These are phyloP conservation scores for Domatiomyces globalis DNA, from an alignment of 2,329 filamentous ascomycete species.

Conservation along the genomic window DNA sequence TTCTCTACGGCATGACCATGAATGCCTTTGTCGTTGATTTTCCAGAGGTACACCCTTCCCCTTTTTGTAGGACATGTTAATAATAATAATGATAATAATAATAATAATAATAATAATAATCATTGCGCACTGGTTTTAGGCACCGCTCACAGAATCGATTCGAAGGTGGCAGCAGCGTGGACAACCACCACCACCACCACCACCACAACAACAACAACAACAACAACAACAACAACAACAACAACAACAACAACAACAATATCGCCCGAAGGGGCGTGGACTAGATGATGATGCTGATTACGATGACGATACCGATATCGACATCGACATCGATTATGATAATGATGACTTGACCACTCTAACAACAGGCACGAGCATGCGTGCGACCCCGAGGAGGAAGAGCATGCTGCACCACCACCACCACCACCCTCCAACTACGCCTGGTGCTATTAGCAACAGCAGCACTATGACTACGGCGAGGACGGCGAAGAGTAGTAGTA, in stretches of 20 bases:
- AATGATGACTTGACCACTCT: slow-evolving; percentile 12
- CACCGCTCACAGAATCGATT: slow-evolving; percentile 73
- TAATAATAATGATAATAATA: background rate
- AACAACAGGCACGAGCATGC: slow-evolving; percentile 13
- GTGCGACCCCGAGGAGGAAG: slow-evolving; percentile 17
- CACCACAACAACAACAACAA: background rate
- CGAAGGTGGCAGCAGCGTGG: slow-evolving; percentile 47
- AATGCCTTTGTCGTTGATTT: slow-evolving; percentile 98
- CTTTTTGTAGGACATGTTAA: background rate
- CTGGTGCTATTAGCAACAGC: background rate
- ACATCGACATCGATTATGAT: background rate
- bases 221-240: background rate
- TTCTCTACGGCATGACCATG: slow-evolving; percentile 95
- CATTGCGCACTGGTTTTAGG: slow-evolving; percentile 34
- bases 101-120: background rate
- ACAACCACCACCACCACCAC: slow-evolving; percentile 19
- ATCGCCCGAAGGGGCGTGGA: background rate
- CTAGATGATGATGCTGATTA: background rate
- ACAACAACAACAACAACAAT: slow-evolving; percentile 1
- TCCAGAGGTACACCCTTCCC: slow-evolving; percentile 55
- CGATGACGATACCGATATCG: background rate
- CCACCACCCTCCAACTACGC: background rate
- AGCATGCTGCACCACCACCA: slow-evolving; percentile 5
- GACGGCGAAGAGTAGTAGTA: slow-evolving; percentile 5
- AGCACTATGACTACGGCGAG: background rate